phyloP scores from a whole-genome alignment of 164 flowering plant genomes.

The Chimonanthus salicifolius region DNA sequence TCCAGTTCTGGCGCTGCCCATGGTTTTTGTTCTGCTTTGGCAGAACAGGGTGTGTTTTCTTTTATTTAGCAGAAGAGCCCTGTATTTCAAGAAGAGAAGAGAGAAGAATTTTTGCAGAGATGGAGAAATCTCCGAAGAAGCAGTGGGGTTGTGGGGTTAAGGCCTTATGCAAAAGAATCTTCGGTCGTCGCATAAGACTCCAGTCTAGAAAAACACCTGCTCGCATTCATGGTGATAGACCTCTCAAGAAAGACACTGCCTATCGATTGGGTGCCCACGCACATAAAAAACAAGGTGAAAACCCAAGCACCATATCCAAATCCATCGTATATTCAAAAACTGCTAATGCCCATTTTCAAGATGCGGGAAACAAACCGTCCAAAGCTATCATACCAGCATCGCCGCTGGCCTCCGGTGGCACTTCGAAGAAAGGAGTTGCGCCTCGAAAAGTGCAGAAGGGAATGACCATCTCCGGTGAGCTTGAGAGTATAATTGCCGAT shows the following conservation, averaged over 20 bases:
- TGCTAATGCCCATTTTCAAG: background rate
- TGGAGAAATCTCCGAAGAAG: constrained; percentile 38
- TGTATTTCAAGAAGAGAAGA: background rate
- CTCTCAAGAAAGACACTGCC: constrained; percentile 17
- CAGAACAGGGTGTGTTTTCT: constrained; percentile 9
- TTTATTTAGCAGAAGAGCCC: background rate
- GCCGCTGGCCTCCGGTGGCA: constrained; percentile 2
- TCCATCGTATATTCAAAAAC: background rate
- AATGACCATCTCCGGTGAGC: constrained; percentile 66
- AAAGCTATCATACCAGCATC: constrained; percentile 2
- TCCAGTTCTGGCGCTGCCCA: background rate
- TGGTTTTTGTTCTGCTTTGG: background rate
- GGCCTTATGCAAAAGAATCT: constrained; percentile 38
- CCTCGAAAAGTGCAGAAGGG: constrained; percentile 37
- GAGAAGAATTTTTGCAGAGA: constrained; percentile 12
- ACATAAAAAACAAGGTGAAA: constrained; percentile 13
- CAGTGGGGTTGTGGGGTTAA: constrained; percentile 50
- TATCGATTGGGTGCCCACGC: background rate
- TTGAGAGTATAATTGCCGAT: constrained; percentile 63
- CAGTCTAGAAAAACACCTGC: constrained; percentile 50
- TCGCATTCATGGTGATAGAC: constrained; percentile 8
- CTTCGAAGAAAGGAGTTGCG: constrained; percentile 10
- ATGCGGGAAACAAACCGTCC: background rate
- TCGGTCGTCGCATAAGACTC: constrained; percentile 31
- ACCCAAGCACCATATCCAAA: background rate